Percentiles rank a stretch among this genome's conserved stretches.
phyloP scores from a whole-genome alignment of 2,329 filamentous ascomycete genomes.

The Teratosphaeriaceae sp. region DNA sequence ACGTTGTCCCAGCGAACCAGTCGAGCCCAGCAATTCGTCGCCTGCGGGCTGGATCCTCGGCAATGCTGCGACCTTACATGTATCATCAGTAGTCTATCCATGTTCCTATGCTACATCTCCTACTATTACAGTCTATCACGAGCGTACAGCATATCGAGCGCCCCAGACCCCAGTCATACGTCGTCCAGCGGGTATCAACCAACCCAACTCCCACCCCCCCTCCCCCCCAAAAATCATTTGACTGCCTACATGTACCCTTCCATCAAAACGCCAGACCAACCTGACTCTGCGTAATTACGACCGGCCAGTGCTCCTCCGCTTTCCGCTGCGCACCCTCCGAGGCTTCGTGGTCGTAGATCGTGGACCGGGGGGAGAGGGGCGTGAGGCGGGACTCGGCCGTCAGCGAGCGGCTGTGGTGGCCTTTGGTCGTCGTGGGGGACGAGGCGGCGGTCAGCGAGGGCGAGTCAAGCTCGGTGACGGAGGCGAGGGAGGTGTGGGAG shows the following conservation, averaged over 20 bases:
- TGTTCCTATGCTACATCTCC: no score
- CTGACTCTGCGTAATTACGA: constrained; percentile 5
- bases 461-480: constrained; percentile 19
- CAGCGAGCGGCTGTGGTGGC: constrained; percentile 24
- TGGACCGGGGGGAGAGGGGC: constrained; percentile 4
- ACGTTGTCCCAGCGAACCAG: no score
- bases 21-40: no score
- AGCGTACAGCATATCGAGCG: not conserved
- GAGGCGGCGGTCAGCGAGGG: constrained; percentile 16
- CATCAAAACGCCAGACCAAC: constrained; percentile 12
- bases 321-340: not conserved
- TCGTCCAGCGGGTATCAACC: constrained; percentile 5
- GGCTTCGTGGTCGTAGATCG: constrained; percentile 1
- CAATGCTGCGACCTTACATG: no score
- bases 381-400: constrained; percentile 15
- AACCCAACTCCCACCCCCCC: no score
- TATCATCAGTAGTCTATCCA: no score
- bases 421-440: constrained; percentile 17
- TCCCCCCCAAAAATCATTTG: no score
- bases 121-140: not conserved
- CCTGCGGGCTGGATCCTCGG: not conserved
- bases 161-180: not conserved
- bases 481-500: constrained; percentile 15
- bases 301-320: constrained; percentile 6
- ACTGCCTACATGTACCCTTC: not conserved